Conservation (phyloP, 169 alveolate genomes). For the Eimeria acervulina region DNA sequence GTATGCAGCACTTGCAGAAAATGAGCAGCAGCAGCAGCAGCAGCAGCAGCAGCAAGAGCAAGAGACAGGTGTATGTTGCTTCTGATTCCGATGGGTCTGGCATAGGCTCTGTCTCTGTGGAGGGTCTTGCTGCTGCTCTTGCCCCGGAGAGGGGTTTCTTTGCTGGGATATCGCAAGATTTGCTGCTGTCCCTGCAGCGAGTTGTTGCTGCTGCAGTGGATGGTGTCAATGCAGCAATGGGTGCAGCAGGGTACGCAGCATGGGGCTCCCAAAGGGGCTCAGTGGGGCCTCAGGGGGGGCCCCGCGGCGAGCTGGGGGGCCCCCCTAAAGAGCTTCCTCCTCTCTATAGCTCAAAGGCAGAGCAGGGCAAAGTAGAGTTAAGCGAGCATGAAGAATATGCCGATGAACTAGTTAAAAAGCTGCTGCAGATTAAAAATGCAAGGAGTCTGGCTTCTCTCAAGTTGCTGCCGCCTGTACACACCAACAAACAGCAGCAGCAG, state of each 20-base stretch:
- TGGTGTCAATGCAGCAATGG: constrained; percentile 40
- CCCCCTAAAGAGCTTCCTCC: not conserved
- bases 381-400: constrained; percentile 13
- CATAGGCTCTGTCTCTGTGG: constrained; percentile 32
- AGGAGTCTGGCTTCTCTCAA: not conserved
- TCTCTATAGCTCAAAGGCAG: not conserved
- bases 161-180: not conserved
- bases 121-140: constrained; percentile 26
- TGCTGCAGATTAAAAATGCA: not conserved
- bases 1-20: not conserved
- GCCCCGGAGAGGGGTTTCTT: constrained; percentile 27
- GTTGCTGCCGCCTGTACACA: not conserved
- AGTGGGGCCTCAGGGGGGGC: not conserved
- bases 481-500: not conserved
- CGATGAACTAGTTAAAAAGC: not conserved
- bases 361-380: constrained; percentile 4
- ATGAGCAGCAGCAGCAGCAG: constrained; percentile 2
- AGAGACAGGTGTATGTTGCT: not conserved
- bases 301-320: not conserved
- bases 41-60: constrained; percentile 35
- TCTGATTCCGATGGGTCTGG: not conserved
- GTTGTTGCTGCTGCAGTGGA: constrained; percentile 17
- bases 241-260: constrained; percentile 13
- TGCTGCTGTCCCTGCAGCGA: constrained; percentile 68
- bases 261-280: not conserved